These are phyloP conservation scores for Mrakia blollopis DNA, from an alignment of 768 basidiomycete species.

Conservation along the genomic window DNA sequence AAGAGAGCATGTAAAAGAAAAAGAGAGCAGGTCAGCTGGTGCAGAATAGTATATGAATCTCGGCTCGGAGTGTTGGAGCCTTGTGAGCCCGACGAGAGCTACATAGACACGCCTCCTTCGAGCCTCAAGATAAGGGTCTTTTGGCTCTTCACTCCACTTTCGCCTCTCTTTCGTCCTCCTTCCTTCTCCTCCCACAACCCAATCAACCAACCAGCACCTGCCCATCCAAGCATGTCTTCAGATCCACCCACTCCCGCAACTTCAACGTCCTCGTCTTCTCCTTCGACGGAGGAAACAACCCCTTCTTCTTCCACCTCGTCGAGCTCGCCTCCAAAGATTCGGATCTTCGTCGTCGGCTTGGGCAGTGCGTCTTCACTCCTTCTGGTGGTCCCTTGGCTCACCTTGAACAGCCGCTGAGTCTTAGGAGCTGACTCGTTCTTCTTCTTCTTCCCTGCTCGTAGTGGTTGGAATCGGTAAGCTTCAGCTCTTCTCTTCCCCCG, in stretches of 20 bases:
- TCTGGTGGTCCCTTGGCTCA: background rate
- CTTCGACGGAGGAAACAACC: background rate
- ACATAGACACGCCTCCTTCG: no score
- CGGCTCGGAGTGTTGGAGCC: no score
- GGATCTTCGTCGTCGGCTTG: constrained; percentile 51
- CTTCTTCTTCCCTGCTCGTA: background rate
- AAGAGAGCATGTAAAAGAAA: no score
- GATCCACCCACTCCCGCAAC: background rate
- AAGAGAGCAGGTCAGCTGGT: no score
- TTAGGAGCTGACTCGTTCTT: background rate
- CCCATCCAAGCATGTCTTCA: background rate
- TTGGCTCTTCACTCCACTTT: background rate
- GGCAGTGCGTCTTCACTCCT: constrained; percentile 43
- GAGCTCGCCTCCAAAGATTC: constrained; percentile 24
- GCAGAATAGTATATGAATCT: no score
- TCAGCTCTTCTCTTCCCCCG: background rate
- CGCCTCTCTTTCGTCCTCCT: background rate
- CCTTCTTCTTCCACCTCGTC: background rate
- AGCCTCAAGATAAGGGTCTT: no score
- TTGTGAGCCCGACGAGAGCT: no score
- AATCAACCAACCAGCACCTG: background rate
- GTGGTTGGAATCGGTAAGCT: constrained; percentile 57
- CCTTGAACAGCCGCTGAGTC: background rate
- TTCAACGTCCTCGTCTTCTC: background rate
- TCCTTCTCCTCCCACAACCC: background rate